Evolutionary conservation across 768 basidiomycete species (phyloP).

Genomic region (Leucocoprinus leucothites): DNA sequence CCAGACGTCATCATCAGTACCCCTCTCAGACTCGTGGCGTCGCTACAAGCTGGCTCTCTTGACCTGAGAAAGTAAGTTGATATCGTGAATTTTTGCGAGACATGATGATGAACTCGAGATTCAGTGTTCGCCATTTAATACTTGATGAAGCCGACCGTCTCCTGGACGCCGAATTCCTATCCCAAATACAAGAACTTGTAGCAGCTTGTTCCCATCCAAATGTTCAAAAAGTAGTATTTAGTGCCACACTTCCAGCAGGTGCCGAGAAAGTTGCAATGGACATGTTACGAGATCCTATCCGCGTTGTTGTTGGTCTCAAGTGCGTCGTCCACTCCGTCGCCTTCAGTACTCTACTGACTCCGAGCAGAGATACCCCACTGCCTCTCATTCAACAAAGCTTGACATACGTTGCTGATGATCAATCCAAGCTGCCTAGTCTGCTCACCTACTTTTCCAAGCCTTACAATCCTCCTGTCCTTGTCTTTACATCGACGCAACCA

Average conservation of each 20-base stretch:
- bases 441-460: slow-evolving; percentile 75
- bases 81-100: not conserved
- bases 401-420: slow-evolving; percentile 88
- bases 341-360: slow-evolving; percentile 2
- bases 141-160: slow-evolving; percentile 93
- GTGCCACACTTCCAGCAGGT: slow-evolving; percentile 89
- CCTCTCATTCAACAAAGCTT: slow-evolving; percentile 87
- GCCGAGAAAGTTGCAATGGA: slow-evolving; percentile 85
- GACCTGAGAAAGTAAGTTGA: slow-evolving; percentile 67
- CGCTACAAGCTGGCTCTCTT: slow-evolving; percentile 65
- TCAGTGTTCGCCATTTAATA: slow-evolving; percentile 80
- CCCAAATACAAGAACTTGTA: slow-evolving; percentile 86
- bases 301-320: slow-evolving; percentile 97
- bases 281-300: slow-evolving; percentile 82
- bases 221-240: slow-evolving; percentile 88
- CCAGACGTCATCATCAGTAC: slow-evolving; percentile 91
- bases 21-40: slow-evolving; percentile 82
- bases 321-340: slow-evolving; percentile 34
- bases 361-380: slow-evolving; percentile 78
- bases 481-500: slow-evolving; percentile 90
- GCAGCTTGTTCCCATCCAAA: slow-evolving; percentile 65
- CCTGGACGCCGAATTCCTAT: slow-evolving; percentile 83
- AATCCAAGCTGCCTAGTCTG: slow-evolving; percentile 91
- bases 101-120: slow-evolving; percentile 2
- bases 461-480: slow-evolving; percentile 86